Evolutionary conservation across 2,329 filamentous ascomycete genomes (phyloP).

Genomic region (Curvularia hawaiiensis): DNA sequence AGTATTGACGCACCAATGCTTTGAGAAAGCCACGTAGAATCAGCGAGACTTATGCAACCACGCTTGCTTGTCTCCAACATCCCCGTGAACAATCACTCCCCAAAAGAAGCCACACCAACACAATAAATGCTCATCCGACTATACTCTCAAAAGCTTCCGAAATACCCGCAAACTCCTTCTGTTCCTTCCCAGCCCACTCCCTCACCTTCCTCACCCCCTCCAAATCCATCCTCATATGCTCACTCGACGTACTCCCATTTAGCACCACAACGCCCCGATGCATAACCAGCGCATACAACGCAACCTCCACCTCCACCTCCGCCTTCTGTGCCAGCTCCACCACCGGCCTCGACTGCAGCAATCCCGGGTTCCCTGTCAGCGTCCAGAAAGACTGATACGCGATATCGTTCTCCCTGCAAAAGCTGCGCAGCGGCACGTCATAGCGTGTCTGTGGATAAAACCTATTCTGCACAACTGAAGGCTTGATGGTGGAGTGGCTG

Average conservation of each 20-base stretch:
- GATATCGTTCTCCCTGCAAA: constrained; percentile 59
- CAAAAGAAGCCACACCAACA: too few relatives aligned
- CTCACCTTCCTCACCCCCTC: constrained; percentile 50
- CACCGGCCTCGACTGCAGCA: constrained; percentile 57
- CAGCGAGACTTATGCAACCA: too few relatives aligned
- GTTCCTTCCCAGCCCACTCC: constrained; percentile 53
- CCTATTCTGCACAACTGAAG: constrained; percentile 75
- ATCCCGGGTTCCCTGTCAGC: constrained; percentile 61
- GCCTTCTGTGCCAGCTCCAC: constrained; percentile 53
- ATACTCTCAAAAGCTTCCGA: constrained; percentile 25
- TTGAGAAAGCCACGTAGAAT: too few relatives aligned
- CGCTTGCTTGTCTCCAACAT: too few relatives aligned
- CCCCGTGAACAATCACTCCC: too few relatives aligned
- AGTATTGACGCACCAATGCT: too few relatives aligned
- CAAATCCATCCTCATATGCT: constrained; percentile 60
- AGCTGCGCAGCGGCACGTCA: constrained; percentile 64
- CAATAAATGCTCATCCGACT: neutral
- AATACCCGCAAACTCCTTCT: constrained; percentile 55
- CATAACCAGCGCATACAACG: constrained; percentile 63
- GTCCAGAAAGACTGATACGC: constrained; percentile 68
- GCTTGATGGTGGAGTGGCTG: constrained; percentile 55
- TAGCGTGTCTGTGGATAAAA: constrained; percentile 66
- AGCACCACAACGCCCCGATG: constrained; percentile 58
- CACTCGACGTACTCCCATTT: constrained; percentile 61
- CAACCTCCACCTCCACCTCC: constrained; percentile 53